phyloP scores from a whole-genome alignment of 2,329 filamentous ascomycete genomes.

The Diplocarpon rosae region DNA sequence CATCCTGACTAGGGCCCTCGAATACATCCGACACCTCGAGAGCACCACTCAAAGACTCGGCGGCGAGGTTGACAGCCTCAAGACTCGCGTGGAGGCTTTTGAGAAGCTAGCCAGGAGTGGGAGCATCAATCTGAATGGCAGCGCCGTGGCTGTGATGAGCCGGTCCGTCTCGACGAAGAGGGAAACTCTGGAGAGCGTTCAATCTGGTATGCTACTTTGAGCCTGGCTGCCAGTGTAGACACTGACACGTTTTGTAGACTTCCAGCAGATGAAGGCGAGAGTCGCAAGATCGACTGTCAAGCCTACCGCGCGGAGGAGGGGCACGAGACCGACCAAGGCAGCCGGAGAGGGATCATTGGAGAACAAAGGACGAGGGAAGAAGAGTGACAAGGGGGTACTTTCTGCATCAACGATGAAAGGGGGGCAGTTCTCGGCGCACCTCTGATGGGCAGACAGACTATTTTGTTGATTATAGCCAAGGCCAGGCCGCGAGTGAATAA shows the following conservation, averaged over 20 bases:
- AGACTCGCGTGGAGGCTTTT: constrained; percentile 12
- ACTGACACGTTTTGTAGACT: neutral
- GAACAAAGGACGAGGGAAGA: too few relatives aligned
- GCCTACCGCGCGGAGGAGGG: too few relatives aligned
- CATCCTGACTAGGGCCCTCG: constrained; percentile 14
- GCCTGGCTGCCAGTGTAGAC: neutral
- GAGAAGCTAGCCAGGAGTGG: constrained; percentile 13
- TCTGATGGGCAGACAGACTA: too few relatives aligned
- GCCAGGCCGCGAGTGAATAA: too few relatives aligned
- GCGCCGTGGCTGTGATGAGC: neutral
- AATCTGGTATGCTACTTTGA: constrained; percentile 7
- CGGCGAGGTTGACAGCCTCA: constrained; percentile 9
- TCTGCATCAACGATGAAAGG: too few relatives aligned
- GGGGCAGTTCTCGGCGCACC: too few relatives aligned
- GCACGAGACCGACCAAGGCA: too few relatives aligned
- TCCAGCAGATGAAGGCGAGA: constrained; percentile 4
- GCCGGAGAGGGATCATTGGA: too few relatives aligned
- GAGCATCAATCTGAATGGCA: constrained; percentile 3
- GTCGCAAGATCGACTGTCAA: neutral
- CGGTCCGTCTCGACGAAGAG: neutral
- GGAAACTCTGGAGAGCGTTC: constrained; percentile 11
- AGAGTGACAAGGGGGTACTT: constrained; percentile 1
- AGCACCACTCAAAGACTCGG: constrained; percentile 10
- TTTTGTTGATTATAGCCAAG: too few relatives aligned
- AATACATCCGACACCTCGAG: constrained; percentile 19